phyloP scores from a whole-genome alignment of 2,329 filamentous ascomycete species.

The Alternaria alternata region DNA sequence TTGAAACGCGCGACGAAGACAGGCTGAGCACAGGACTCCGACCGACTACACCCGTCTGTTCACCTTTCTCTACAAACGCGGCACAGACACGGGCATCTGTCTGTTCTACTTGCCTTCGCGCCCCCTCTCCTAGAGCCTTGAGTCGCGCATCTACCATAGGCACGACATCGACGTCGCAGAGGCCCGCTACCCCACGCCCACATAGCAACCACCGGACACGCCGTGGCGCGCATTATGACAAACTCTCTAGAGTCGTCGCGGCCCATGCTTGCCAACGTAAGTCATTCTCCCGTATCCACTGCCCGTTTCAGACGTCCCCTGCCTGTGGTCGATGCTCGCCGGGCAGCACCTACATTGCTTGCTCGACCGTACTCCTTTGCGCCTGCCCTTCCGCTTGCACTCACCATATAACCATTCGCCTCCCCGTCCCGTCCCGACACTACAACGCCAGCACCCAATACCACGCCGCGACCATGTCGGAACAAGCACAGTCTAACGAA shows the following conservation, averaged over 20 bases:
- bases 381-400: slow-evolving; percentile 6
- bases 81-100: not conserved
- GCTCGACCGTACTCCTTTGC: slow-evolving; percentile 6
- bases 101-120: not conserved
- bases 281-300: slow-evolving; percentile 38
- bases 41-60: slow-evolving; percentile 14
- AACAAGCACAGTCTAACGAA: slow-evolving; percentile 36
- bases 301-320: slow-evolving; percentile 41
- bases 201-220: slow-evolving; percentile 4
- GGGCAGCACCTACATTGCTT: slow-evolving; percentile 3
- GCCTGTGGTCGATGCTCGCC: slow-evolving; percentile 28
- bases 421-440: slow-evolving; percentile 3
- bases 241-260: slow-evolving; percentile 52
- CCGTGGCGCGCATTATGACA: slow-evolving; percentile 40
- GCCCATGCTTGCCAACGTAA: slow-evolving; percentile 53
- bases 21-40: slow-evolving; percentile 26
- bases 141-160: not conserved
- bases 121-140: not conserved
- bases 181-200: not conserved
- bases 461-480: slow-evolving; percentile 29
- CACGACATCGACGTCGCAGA: not conserved
- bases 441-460: slow-evolving; percentile 9
- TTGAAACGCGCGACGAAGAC: slow-evolving; percentile 34
- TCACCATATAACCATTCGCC: slow-evolving; percentile 8
- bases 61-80: slow-evolving; percentile 11